These are phyloP conservation scores for Coemansia sp. DNA, from an alignment of 192 early-diverging fungal genomes.

Conservation along the genomic window DNA sequence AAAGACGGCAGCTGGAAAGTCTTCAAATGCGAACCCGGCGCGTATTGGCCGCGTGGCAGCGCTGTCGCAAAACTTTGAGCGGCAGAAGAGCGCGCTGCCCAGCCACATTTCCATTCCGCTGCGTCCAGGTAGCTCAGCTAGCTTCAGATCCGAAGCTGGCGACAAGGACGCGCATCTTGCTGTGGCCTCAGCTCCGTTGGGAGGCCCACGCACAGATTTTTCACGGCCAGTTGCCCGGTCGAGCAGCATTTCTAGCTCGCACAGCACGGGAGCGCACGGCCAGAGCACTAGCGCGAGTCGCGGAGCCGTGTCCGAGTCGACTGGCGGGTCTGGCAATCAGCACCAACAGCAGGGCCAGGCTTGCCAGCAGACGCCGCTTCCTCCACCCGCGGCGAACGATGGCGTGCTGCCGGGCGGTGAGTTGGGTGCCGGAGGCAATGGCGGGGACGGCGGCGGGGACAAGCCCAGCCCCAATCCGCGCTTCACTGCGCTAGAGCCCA, in stretches of 20 bases:
- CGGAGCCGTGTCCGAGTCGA: neutral
- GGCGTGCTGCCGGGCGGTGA: neutral
- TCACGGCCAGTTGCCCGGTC: constrained; percentile 27
- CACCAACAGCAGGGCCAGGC: neutral
- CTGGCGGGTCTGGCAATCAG: neutral
- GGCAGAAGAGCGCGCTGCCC: constrained; percentile 5
- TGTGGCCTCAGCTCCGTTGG: constrained; percentile 31
- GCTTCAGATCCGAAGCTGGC: neutral
- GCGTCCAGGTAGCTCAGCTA: constrained; percentile 5
- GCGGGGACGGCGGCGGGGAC: constrained; percentile 14
- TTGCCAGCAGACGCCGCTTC: neutral
- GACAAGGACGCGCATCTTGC: neutral
- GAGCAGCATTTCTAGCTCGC: constrained; percentile 46
- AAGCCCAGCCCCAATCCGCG: constrained; percentile 28
- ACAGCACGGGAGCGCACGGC: constrained; percentile 36
- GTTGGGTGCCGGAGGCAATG: constrained; percentile 6
- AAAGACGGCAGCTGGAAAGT: too few relatives aligned
- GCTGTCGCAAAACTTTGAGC: constrained; percentile 50
- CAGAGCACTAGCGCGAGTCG: constrained; percentile 21
- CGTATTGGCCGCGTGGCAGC: constrained; percentile 49
- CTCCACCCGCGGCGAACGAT: neutral
- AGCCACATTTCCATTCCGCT: constrained; percentile 27
- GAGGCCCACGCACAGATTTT: constrained; percentile 1
- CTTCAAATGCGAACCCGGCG: constrained; percentile 10
- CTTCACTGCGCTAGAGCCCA: constrained; percentile 14